These are phyloP conservation scores for Aspergillus uvarum DNA, from an alignment of 2,329 filamentous ascomycete species.

Conservation along the genomic window DNA sequence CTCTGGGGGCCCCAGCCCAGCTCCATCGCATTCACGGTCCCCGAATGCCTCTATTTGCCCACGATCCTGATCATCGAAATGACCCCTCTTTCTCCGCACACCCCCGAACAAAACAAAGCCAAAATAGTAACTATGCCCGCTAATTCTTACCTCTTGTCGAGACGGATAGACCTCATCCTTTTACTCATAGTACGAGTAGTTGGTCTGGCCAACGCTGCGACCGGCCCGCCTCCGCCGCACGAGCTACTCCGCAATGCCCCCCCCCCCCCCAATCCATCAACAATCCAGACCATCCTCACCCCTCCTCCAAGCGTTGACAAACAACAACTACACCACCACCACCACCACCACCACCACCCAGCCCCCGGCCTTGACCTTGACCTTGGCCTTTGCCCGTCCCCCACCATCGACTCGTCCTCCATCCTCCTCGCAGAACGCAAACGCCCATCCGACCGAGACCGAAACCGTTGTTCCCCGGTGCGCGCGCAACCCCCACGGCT, in stretches of 20 bases:
- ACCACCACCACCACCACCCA: not conserved
- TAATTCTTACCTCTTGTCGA: constrained; percentile 33
- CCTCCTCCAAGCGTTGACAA: too few relatives aligned
- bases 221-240: not conserved
- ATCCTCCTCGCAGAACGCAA: too few relatives aligned
- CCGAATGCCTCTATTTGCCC: constrained; percentile 43
- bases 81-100: constrained; percentile 37
- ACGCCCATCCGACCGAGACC: too few relatives aligned
- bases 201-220: not conserved
- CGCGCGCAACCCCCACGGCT: too few relatives aligned
- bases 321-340: too few relatives aligned
- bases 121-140: constrained; percentile 44
- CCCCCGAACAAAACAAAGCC: constrained; percentile 42
- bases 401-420: not conserved
- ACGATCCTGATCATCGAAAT: constrained; percentile 38
- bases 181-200: too few relatives aligned
- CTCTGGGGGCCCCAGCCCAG: constrained; percentile 36
- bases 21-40: constrained; percentile 46
- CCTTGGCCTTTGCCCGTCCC: not conserved
- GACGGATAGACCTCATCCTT: too few relatives aligned
- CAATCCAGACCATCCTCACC: not conserved
- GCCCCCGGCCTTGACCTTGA: too few relatives aligned
- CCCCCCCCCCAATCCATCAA: too few relatives aligned
- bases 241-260: not conserved
- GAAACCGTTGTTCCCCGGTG: not conserved